Conservation (phyloP, 306 rosid genomes). For the Calophaca sinica region DNA sequence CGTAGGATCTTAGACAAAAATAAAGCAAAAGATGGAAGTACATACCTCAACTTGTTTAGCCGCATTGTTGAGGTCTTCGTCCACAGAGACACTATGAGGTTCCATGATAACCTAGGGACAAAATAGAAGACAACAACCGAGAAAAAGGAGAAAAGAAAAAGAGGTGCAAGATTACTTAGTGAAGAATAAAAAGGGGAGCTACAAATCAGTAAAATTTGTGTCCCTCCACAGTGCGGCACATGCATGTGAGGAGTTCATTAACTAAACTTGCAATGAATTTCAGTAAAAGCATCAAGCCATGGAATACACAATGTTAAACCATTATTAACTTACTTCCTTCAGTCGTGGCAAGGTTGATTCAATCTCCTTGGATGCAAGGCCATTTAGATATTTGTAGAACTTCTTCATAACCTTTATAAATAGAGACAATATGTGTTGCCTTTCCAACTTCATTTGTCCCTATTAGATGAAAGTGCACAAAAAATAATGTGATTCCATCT, state of each 20-base stretch:
- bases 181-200: not conserved
- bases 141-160: not conserved
- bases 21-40: constrained; percentile 15
- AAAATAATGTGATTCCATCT: constrained; percentile 38
- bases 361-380: constrained; percentile 72
- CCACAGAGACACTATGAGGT: constrained; percentile 79
- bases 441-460: constrained; percentile 78
- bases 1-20: not conserved
- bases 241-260: constrained; percentile 24
- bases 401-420: constrained; percentile 87
- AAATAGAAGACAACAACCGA: constrained; percentile 3
- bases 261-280: constrained; percentile 15
- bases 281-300: constrained; percentile 30
- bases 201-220: constrained; percentile 6
- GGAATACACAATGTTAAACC: constrained; percentile 1
- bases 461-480: constrained; percentile 43
- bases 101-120: constrained; percentile 67
- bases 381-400: constrained; percentile 65
- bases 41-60: constrained; percentile 84
- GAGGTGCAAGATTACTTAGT: constrained; percentile 36
- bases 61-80: constrained; percentile 79
- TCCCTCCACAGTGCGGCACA: not conserved
- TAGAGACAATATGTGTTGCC: constrained; percentile 81
- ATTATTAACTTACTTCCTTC: constrained; percentile 67
- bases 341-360: constrained; percentile 80